Conservation (phyloP, 306 rosid species). For the Vicia faba region DNA sequence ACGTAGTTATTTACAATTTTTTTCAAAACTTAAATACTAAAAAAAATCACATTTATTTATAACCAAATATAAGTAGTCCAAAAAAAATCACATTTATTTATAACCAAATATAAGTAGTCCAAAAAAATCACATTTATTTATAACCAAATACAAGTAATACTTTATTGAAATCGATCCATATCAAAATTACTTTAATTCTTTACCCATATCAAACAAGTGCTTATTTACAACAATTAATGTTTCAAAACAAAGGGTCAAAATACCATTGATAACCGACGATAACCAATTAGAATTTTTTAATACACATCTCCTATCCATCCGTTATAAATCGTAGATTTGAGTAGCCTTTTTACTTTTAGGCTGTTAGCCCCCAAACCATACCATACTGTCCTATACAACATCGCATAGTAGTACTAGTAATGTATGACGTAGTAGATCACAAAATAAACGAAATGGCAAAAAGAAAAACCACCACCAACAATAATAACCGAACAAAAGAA, state of each 20-base stretch:
- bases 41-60: no score
- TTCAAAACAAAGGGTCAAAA: neutral
- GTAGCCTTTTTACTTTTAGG: neutral
- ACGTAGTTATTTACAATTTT: no score
- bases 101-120: no score
- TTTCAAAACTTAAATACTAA: no score
- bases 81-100: no score
- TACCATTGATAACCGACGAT: neutral
- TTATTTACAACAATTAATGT: neutral
- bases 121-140: no score
- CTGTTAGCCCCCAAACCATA: neutral
- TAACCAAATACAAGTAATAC: no score
- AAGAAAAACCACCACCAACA: neutral
- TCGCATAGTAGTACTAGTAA: neutral
- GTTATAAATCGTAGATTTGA: conserved; percentile 8
- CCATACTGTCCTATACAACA: neutral
- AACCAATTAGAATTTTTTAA: neutral
- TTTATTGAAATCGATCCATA: no score
- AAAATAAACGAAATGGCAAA: neutral
- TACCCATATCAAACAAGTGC: no score
- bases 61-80: no score
- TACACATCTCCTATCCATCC: no score
- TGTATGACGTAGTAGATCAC: conserved; percentile 28
- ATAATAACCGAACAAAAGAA: neutral
- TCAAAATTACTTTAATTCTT: no score